phyloP scores from a whole-genome alignment of 331 rosid species.

The Quercus phellos region DNA sequence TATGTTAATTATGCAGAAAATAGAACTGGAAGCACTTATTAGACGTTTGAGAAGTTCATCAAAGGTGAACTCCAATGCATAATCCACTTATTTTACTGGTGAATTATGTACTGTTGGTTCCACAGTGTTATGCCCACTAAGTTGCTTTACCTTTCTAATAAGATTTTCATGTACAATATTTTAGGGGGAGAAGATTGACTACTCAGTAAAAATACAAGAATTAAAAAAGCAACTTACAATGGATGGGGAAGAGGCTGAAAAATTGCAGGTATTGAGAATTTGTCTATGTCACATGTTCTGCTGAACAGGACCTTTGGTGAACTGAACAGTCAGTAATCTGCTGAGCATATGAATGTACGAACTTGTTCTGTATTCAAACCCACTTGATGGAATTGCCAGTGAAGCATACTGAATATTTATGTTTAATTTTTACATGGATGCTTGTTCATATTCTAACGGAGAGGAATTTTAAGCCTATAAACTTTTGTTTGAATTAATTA shows the following conservation, averaged over 20 bases:
- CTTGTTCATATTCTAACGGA: not conserved
- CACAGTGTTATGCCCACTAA: not conserved
- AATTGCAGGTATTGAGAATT: constrained; percentile 56
- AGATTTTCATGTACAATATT: not conserved
- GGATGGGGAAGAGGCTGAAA: constrained; percentile 90
- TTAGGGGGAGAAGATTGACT: constrained; percentile 85
- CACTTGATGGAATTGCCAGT: not conserved
- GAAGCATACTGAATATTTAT: not conserved
- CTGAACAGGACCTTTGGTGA: not conserved
- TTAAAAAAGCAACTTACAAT: constrained; percentile 87
- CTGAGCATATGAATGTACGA: not conserved
- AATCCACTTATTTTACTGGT: constrained; percentile 8
- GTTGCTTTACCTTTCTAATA: not conserved
- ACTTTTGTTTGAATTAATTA: not conserved
- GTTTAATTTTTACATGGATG: not conserved
- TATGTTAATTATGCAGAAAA: constrained; percentile 44
- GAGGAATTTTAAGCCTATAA: not conserved
- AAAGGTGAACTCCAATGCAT: constrained; percentile 40
- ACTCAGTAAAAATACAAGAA: constrained; percentile 69
- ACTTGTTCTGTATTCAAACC: not conserved
- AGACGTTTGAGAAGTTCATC: constrained; percentile 61
- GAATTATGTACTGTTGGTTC: constrained; percentile 14
- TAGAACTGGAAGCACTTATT: constrained; percentile 77
- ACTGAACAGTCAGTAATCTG: not conserved
- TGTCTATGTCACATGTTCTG: not conserved